phyloP scores from a whole-genome alignment of 2,329 filamentous ascomycete species.

The Aureobasidium sp. region DNA sequence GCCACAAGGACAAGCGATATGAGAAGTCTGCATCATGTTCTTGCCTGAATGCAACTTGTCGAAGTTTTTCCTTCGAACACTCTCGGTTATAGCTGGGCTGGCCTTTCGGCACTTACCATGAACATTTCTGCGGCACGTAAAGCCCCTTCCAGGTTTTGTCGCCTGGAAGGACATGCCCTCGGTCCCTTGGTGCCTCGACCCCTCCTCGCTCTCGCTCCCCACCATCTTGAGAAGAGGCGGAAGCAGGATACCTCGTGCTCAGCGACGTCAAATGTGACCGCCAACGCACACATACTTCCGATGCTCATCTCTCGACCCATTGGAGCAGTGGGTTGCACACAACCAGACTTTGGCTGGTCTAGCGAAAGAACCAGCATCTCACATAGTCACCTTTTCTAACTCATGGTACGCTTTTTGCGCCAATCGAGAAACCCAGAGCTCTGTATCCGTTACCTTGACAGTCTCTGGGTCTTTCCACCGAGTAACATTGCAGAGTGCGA shows the following conservation, averaged over 20 bases:
- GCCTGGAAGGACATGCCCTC: background rate
- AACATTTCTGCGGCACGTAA: slow-evolving; percentile 6
- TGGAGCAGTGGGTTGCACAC: slow-evolving; percentile 9
- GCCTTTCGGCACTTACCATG: background rate
- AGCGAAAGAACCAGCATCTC: background rate
- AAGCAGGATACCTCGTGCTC: slow-evolving; percentile 8
- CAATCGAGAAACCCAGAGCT: background rate
- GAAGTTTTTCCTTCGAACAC: background rate
- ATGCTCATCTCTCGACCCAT: background rate
- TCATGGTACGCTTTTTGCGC: background rate
- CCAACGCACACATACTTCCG: slow-evolving; percentile 12
- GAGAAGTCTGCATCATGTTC: background rate
- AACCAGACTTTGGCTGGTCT: slow-evolving; percentile 7
- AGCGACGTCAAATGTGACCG: slow-evolving; percentile 10
- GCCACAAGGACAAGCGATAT: background rate
- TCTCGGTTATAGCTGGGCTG: background rate
- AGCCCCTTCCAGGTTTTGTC: background rate
- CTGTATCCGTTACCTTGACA: background rate
- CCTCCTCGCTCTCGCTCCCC: slow-evolving; percentile 6
- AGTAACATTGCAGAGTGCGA: background rate
- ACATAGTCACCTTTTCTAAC: background rate
- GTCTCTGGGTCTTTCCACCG: background rate
- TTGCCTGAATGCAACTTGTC: background rate
- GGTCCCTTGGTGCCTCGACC: slow-evolving; percentile 3
- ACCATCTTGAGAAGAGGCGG: background rate